Conservation (phyloP, 2,329 filamentous ascomycete genomes). For the Pyrenophora teres region DNA sequence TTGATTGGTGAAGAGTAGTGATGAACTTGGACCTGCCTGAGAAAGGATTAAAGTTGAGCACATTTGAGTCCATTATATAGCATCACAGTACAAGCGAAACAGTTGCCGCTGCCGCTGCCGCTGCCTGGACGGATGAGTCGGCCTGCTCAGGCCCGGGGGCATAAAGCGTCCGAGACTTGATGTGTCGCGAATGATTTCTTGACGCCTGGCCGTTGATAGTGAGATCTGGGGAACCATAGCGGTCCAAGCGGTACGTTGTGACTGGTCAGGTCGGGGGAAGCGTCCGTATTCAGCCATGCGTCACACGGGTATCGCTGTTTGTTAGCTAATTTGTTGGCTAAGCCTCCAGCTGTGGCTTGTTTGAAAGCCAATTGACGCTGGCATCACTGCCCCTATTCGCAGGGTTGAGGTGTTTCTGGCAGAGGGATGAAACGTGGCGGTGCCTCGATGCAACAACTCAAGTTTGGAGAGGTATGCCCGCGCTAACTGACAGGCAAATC, state of each 20-base stretch:
- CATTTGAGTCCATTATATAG: constrained; percentile 46
- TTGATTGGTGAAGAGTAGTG: constrained; percentile 39
- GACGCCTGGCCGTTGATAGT: constrained; percentile 23
- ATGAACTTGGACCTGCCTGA: constrained; percentile 45
- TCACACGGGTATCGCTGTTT: constrained; percentile 15
- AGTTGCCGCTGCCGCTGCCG: constrained; percentile 28
- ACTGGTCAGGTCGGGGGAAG: constrained; percentile 34
- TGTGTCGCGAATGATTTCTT: constrained; percentile 38
- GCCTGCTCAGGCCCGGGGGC: constrained; percentile 32
- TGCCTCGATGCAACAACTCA: constrained; percentile 27
- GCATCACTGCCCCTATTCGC: constrained; percentile 8
- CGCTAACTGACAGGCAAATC: constrained; percentile 8
- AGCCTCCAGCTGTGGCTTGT: constrained; percentile 32
- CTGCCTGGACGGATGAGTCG: constrained; percentile 26
- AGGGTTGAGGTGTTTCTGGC: constrained; percentile 34
- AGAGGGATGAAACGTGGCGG: constrained; percentile 42
- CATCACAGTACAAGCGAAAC: constrained; percentile 27
- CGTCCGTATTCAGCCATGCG: constrained; percentile 37
- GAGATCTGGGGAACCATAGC: constrained; percentile 19
- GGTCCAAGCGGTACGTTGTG: constrained; percentile 10
- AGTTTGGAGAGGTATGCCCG: constrained; percentile 19
- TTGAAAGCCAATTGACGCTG: constrained; percentile 27
- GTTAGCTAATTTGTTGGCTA: constrained; percentile 33
- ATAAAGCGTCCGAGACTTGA: constrained; percentile 43
- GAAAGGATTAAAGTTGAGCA: constrained; percentile 32